A percentile compares a stretch with the other conserved stretches of the same genome.
These are phyloP conservation scores for Gymnopus androsaceus DNA, from an alignment of 1,284 basidiomycete species.

Conservation along the genomic window DNA sequence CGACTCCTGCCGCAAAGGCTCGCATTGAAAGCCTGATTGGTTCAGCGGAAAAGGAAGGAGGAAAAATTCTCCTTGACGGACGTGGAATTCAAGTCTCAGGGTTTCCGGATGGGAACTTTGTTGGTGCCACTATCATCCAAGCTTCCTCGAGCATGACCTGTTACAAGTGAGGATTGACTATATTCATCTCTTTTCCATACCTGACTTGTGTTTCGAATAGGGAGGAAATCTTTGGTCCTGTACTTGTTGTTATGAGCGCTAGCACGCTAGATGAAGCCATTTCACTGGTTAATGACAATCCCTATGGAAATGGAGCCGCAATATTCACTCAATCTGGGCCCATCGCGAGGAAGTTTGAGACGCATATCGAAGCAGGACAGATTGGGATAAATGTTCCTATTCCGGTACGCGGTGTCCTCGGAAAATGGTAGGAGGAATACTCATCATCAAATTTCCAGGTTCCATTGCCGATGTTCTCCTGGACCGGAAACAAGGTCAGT, in stretches of 20 bases:
- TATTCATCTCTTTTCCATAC: background rate
- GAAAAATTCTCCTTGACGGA: constrained; percentile 10
- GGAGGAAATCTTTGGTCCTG: constrained; percentile 12
- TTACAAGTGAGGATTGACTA: constrained; percentile 3
- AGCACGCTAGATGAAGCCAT: constrained; percentile 9
- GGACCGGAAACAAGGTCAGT: constrained; percentile 8
- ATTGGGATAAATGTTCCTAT: constrained; percentile 12
- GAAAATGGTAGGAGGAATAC: no score
- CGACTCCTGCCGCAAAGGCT: constrained; percentile 10
- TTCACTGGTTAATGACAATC: constrained; percentile 1
- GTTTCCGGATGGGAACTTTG: constrained; percentile 9
- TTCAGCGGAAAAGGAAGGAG: constrained; percentile 8
- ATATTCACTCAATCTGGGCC: constrained; percentile 11
- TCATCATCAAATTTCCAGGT: background rate
- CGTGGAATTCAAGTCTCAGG: constrained; percentile 6
- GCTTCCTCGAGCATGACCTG: constrained; percentile 6
- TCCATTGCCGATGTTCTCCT: constrained; percentile 9
- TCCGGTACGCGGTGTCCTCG: constrained; percentile 1
- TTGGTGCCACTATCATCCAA: constrained; percentile 10
- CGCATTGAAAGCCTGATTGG: constrained; percentile 10
- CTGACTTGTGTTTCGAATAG: background rate
- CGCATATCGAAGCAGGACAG: constrained; percentile 10
- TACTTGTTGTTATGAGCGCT: constrained; percentile 4
- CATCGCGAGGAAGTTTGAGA: constrained; percentile 9
- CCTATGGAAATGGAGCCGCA: constrained; percentile 9